Conservation (phyloP, 2,329 filamentous ascomycete species). For the Cadophora malorum region DNA sequence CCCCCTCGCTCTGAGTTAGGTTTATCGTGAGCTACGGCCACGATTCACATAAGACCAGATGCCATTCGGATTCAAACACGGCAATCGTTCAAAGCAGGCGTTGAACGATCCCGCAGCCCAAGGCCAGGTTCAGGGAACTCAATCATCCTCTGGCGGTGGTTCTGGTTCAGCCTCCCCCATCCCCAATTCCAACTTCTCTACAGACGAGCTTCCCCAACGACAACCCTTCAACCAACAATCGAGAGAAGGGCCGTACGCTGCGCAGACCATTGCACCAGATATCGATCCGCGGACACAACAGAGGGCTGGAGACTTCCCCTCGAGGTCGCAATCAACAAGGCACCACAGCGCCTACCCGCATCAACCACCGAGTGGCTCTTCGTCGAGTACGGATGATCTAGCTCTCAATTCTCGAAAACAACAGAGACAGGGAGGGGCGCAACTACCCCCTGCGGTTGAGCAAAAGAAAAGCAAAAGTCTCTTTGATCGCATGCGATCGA, state of each 20-base stretch:
- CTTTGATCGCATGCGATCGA: conserved; percentile 44
- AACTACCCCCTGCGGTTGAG: conserved; percentile 33
- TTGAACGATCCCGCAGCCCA: conserved; percentile 39
- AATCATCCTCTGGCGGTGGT: conserved; percentile 23
- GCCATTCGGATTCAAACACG: conserved; percentile 43
- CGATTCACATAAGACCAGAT: conserved; percentile 39
- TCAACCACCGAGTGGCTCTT: conserved; percentile 29
- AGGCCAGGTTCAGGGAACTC: conserved; percentile 19
- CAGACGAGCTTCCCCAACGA: conserved; percentile 29
- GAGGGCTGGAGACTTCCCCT: conserved; percentile 32
- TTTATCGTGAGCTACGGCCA: conserved; percentile 40
- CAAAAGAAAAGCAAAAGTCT: conserved; percentile 43
- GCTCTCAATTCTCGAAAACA: conserved; percentile 34
- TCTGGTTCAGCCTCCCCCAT: conserved; percentile 27
- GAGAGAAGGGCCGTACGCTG: conserved; percentile 31
- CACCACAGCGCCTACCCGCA: conserved; percentile 37
- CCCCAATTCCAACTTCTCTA: conserved; percentile 23
- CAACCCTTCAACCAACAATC: conserved; percentile 29
- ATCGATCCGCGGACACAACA: conserved; percentile 36
- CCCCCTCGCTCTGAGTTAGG: conserved; percentile 21
- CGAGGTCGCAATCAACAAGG: conserved; percentile 41
- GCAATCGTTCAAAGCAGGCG: conserved; percentile 46
- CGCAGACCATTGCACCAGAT: conserved; percentile 39
- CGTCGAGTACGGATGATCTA: conserved; percentile 40
- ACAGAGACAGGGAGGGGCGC: conserved; percentile 31